Conservation (phyloP, 352 stramenopile species). For the Phytopythium vexans region DNA sequence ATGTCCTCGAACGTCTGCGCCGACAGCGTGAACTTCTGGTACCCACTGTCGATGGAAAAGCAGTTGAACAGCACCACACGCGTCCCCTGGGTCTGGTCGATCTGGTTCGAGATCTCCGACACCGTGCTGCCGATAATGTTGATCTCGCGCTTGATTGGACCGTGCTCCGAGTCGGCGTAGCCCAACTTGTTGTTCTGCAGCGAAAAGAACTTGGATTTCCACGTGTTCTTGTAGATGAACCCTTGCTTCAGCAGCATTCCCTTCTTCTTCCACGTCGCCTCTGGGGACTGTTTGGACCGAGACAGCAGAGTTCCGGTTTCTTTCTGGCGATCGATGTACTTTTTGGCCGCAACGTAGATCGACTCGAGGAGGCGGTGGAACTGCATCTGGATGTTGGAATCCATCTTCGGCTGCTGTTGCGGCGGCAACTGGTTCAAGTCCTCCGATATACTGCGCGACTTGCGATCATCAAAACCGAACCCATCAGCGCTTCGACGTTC, state of each 20-base stretch:
- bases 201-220: conserved; percentile 86
- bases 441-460: conserved; percentile 77
- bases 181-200: conserved; percentile 87
- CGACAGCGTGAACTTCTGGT: conserved; percentile 80
- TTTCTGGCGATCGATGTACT: conserved; percentile 78
- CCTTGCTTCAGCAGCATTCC: conserved; percentile 83
- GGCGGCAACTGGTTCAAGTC: conserved; percentile 62
- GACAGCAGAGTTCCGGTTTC: conserved; percentile 50
- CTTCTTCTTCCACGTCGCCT: conserved; percentile 90
- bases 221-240: conserved; percentile 90
- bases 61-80: conserved; percentile 86
- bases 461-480: conserved; percentile 46
- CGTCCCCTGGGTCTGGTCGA: conserved; percentile 84
- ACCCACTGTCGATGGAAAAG: conserved; percentile 82
- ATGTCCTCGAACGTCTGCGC: conserved; percentile 86
- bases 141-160: conserved; percentile 85
- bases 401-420: conserved; percentile 76
- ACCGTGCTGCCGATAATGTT: conserved; percentile 82
- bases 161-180: conserved; percentile 77
- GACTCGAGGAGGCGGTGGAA: conserved; percentile 83
- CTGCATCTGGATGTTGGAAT: conserved; percentile 77
- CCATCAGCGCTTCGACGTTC: conserved; percentile 23
- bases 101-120: conserved; percentile 81
- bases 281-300: conserved; percentile 51
- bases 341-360: conserved; percentile 81